These are phyloP conservation scores for Lactarius evosmus DNA, from an alignment of 768 basidiomycete genomes.

Conservation along the genomic window DNA sequence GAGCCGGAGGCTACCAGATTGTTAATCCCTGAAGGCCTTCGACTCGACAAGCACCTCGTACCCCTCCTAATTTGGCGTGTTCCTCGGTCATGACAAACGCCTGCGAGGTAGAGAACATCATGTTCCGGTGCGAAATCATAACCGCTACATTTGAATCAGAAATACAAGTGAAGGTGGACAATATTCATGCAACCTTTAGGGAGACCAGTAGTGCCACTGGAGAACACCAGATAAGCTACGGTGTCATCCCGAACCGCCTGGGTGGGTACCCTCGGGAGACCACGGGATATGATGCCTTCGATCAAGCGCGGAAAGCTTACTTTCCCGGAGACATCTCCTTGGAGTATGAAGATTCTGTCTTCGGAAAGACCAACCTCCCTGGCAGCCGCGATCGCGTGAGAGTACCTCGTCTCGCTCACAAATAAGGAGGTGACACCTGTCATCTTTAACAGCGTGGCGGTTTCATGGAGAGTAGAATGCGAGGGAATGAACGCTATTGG, in stretches of 20 bases:
- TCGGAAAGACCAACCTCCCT: constrained; percentile 36
- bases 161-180: neutral
- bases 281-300: constrained; percentile 37
- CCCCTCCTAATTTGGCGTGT: constrained; percentile 38
- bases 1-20: constrained; percentile 38
- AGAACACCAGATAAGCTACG: constrained; percentile 68
- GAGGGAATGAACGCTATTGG: constrained; percentile 55
- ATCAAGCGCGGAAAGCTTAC: constrained; percentile 47
- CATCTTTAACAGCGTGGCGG: constrained; percentile 47
- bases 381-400: constrained; percentile 41
- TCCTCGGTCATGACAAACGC: constrained; percentile 36
- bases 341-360: constrained; percentile 48
- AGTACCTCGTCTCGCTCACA: constrained; percentile 46
- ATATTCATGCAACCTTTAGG: constrained; percentile 55
- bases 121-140: constrained; percentile 71
- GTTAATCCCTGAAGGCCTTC: neutral
- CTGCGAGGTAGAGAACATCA: constrained; percentile 37
- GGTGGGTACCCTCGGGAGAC: constrained; percentile 42
- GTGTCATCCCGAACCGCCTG: constrained; percentile 49
- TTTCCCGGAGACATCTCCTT: constrained; percentile 41
- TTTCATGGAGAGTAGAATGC: constrained; percentile 55
- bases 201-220: constrained; percentile 73
- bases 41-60: constrained; percentile 31
- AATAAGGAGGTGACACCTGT: constrained; percentile 53
- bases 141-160: constrained; percentile 44